phyloP scores from a whole-genome alignment of 2,329 filamentous ascomycete species.

The Immersiporthe knoxdaviesiana region DNA sequence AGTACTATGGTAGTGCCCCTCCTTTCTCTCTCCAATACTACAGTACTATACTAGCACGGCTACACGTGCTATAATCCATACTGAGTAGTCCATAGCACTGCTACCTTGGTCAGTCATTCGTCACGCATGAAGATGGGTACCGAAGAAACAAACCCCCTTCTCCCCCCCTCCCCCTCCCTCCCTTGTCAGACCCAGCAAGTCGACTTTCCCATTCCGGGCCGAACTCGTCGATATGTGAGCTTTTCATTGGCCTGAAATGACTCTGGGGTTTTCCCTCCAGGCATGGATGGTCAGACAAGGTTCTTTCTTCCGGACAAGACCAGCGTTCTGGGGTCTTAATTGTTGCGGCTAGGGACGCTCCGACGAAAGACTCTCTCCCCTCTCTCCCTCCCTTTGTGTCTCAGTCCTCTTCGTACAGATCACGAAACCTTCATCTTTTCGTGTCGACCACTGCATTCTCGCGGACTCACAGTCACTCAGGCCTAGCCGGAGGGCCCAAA shows the following conservation, averaged over 20 bases:
- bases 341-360: neutral
- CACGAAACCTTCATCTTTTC: neutral
- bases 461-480: neutral
- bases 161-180: neutral
- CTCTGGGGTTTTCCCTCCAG: neutral
- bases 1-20: neutral
- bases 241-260: slow-evolving; percentile 11
- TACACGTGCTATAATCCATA: neutral
- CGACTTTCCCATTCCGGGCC: slow-evolving; percentile 13
- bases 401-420: too few species aligned
- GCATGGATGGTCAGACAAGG: slow-evolving; percentile 5
- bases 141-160: neutral
- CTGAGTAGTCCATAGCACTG: neutral
- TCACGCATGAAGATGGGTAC: slow-evolving; percentile 1
- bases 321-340: neutral
- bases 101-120: neutral
- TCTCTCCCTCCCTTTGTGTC: neutral
- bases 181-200: slow-evolving; percentile 1
- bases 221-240: neutral
- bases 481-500: neutral
- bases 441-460: neutral
- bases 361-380: neutral
- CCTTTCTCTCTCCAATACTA: neutral
- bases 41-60: too few species aligned
- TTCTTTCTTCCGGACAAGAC: slow-evolving; percentile 12